Evolutionary conservation across 75 land plant species (phyloP), one percentile per base, ranked within the genome.

Genomic region (Larix kaempferi): DNA sequence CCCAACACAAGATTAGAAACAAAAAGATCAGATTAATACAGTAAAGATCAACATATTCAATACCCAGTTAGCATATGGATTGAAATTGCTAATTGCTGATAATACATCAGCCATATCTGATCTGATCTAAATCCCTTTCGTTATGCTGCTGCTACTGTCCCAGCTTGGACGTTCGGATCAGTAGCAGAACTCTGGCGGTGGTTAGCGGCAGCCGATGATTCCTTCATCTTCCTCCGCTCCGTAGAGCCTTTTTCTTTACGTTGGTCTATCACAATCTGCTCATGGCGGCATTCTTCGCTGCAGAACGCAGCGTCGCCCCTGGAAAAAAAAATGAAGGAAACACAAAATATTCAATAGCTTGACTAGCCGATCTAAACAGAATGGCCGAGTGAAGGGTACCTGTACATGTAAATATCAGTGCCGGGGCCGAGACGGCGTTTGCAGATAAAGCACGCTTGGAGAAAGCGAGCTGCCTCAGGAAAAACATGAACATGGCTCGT

Each of bases 241-340:
- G 62, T n/a, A 2, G 62, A 60, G 3, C 66, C n/a, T 11, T 71
- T 71, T 41, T 71, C 73, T 21, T 17, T 19, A 22, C 55, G 74
- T 15, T 71, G 54, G 12, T 71, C 73, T 8, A 21, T 71, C 35
- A 71, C n/a, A 44, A 71, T 71, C 73, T 39, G 73, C 73, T 69
- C 44, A 12, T 71, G 16, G 23, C 73, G n/a, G 73, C 73, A 71
- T 44, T 71, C 73, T 2, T 0, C n/a, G 54, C 73, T 71, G 73
- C 73, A 71, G 73, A 71, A 71, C 39, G 73, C 52, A 4, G 73
- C 55, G 44, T 71, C 73, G 1, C 73, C 73, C 73, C 73, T 71
- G 73, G 6, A 29, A 0, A 4, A 29, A 26, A 64, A 15, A 15
- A 64, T 3, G 6, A 29, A 29, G 6, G 16, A 17, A 64, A 26